Conservation (phyloP, 345 rosid species). For the Lepidium didymum region DNA sequence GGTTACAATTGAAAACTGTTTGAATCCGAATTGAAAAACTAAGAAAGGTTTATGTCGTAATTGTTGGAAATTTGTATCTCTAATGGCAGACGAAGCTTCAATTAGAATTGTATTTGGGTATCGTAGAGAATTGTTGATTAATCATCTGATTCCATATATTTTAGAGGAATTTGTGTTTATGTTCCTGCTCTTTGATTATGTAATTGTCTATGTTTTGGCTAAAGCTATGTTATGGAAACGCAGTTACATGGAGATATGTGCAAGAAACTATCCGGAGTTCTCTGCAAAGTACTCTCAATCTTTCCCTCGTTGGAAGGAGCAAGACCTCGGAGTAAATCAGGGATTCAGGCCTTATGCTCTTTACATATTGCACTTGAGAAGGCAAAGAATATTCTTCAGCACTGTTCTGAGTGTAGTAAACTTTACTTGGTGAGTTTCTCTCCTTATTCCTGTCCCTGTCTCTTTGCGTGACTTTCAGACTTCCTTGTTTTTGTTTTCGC, state of each 20-base stretch:
- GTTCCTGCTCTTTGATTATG: neutral
- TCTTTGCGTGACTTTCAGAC: conserved; percentile 2
- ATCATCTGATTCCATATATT: neutral
- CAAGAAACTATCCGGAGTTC: conserved; percentile 58
- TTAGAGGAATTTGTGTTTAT: neutral
- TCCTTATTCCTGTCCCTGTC: neutral
- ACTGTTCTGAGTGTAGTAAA: conserved; percentile 88
- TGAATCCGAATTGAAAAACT: neutral
- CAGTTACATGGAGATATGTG: conserved; percentile 97
- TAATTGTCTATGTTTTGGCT: neutral
- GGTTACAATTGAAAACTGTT: neutral
- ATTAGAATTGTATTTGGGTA: neutral
- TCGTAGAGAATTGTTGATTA: neutral
- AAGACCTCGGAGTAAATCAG: conserved; percentile 94
- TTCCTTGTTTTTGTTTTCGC: neutral
- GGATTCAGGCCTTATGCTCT: conserved; percentile 89
- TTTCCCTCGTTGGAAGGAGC: conserved; percentile 97
- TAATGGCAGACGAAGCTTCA: neutral
- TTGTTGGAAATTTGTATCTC: neutral
- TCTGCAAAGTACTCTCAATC: conserved; percentile 61
- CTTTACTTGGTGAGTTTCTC: conserved; percentile 69
- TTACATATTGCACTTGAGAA: conserved; percentile 93
- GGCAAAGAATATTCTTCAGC: conserved; percentile 75
- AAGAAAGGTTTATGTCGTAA: neutral
- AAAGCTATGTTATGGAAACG: conserved; percentile 15